Base-by-base conservation (phyloP, 768 basidiomycete genomes). In the Rhizopogon vesiculosus region DNA sequence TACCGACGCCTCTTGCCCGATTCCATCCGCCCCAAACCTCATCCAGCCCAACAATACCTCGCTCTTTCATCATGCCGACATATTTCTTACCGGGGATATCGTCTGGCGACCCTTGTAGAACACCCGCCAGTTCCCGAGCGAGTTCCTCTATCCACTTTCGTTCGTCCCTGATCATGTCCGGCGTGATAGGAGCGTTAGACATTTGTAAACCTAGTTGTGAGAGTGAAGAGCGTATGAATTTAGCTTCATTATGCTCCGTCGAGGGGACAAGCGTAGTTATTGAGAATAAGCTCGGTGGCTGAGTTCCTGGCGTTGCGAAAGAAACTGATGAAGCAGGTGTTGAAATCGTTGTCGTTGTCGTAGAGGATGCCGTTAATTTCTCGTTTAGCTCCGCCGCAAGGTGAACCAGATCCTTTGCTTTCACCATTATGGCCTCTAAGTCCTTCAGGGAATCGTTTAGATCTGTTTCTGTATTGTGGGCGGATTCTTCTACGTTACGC, bases 1-100 rank as follows among this genome's bases (percentile, higher is more conserved):
- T 68, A 92, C 93, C 88, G 53, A 96, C 88, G 48, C 94, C 94
- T 61, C 94, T 75, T 6, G 92, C 93, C 56, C 94, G 85, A 66
- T 95, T 96, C 94, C 94, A 97, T 2, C 89, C 85, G 28, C 91
- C 91, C 94, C 94, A 98, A 0, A 89, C 89, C 70, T 96, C 94
- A 65, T 98, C 94, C 28, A 97, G 71, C 0, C 87, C 91, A 40
- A 97, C 80, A 35, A 96, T 81, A 1, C 91, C 93, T 29, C 91
- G 81, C 3, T 79, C 76, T 54, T 78, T 78, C 90, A 95, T 91
- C 63, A 95, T 77, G 1, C 91, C 88, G 0, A 72, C 72, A 53
- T 48, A 56, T 51, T 50, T 60, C 45, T 48, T 59, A 10, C 56
- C 61, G 0, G 53, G 31, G 0, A 42, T 42, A 43, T 61, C 68